Evolutionary conservation across 805 yeast species (phyloP).

Genomic region (Yarrowia sp.): DNA sequence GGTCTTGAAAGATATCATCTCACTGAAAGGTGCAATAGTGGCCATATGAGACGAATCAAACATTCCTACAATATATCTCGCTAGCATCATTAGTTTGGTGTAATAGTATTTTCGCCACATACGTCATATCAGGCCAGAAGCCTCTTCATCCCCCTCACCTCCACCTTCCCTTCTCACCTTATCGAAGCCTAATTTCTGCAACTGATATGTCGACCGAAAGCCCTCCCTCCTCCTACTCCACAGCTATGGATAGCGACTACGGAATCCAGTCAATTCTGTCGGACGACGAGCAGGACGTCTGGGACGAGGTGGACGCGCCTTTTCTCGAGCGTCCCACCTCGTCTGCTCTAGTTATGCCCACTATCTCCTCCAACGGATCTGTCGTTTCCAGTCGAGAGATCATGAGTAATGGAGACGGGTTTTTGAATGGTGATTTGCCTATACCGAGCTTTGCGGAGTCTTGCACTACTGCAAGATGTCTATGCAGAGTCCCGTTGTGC

Average conservation of each 20-base stretch:
- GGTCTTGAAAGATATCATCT: not conserved
- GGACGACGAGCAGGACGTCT: conserved; percentile 24
- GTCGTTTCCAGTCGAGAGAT: conserved; percentile 10
- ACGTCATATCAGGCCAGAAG: no score
- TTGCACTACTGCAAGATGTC: not conserved
- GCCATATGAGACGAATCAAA: not conserved
- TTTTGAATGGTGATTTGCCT: conserved; percentile 19
- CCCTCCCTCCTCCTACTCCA: not conserved
- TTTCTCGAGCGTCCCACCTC: conserved; percentile 22
- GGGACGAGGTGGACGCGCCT: conserved; percentile 30
- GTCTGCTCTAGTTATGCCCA: conserved; percentile 7
- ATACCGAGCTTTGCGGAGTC: not conserved
- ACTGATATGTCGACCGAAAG: not conserved
- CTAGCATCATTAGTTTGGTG: no score
- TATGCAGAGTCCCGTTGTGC: not conserved
- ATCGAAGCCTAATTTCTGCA: conserved; percentile 8
- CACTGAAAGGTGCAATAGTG: not conserved
- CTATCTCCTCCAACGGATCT: conserved; percentile 13
- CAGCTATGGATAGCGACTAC: conserved; percentile 33
- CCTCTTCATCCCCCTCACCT: not conserved
- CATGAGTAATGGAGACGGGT: conserved; percentile 7
- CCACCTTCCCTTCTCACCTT: conserved; percentile 1
- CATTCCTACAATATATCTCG: no score
- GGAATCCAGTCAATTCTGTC: conserved; percentile 26
- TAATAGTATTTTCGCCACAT: no score